A percentile compares a stretch with the other conserved stretches of the same genome.
phyloP scores from a whole-genome alignment of 1,139 yeast species.

The Taiozyma sp. region DNA sequence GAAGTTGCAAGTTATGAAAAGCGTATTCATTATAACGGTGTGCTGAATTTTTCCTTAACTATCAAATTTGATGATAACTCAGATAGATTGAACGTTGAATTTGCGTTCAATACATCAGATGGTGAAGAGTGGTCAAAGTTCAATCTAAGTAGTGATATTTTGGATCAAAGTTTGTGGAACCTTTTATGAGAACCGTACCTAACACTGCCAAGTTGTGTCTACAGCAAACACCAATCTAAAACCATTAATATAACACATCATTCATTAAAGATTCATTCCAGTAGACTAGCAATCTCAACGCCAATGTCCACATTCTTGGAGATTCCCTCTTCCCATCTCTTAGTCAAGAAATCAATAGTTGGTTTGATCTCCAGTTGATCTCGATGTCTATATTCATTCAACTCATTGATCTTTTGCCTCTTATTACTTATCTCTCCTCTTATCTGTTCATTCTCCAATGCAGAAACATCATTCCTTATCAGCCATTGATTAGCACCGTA shows the following conservation, averaged over 20 bases:
- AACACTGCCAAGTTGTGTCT: too few relatives aligned
- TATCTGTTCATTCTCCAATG: constrained; percentile 7
- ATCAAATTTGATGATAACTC: not conserved
- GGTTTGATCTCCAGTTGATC: constrained; percentile 13
- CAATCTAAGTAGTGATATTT: not conserved
- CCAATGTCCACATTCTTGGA: constrained; percentile 20
- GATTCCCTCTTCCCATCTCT: constrained; percentile 20
- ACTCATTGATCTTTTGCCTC: constrained; percentile 13
- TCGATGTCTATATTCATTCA: constrained; percentile 15
- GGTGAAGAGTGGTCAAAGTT: not conserved
- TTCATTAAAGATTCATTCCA: not conserved
- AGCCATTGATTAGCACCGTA: constrained; percentile 18
- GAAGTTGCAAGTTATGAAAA: not conserved
- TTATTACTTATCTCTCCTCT: constrained; percentile 8
- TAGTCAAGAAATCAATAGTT: constrained; percentile 14
- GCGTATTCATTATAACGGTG: not conserved
- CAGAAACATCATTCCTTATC: constrained; percentile 11
- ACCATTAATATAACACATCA: not conserved
- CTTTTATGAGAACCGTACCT: not conserved
- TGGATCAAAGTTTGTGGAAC: not conserved
- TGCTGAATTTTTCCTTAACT: not conserved
- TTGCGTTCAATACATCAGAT: not conserved
- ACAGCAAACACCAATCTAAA: too few relatives aligned
- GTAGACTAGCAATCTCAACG: constrained; percentile 7
- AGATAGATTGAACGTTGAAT: not conserved